Evolutionary conservation across 2,329 filamentous ascomycete genomes (phyloP).

Genomic region (Neofusicoccum laricinum): DNA sequence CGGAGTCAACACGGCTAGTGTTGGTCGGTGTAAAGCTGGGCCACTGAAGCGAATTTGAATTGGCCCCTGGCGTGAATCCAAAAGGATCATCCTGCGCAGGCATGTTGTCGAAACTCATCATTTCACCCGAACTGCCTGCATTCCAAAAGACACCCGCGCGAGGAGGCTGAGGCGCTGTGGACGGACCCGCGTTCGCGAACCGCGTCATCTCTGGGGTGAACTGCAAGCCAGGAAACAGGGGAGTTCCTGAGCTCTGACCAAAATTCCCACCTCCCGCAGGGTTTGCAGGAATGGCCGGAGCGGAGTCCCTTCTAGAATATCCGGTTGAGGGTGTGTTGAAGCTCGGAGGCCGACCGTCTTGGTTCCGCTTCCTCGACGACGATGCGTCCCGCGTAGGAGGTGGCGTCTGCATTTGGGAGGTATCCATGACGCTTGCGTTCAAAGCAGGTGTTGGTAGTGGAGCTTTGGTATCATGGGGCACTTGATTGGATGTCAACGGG

Average conservation of each 20-base stretch:
- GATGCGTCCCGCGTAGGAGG: constrained; percentile 57
- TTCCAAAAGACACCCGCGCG: constrained; percentile 45
- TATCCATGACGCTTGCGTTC: constrained; percentile 30
- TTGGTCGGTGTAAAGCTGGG: background rate
- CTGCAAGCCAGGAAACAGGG: constrained; percentile 52
- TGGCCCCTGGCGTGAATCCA: background rate
- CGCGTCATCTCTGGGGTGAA: constrained; percentile 59
- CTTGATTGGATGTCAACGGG: constrained; percentile 27
- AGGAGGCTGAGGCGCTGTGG: constrained; percentile 56
- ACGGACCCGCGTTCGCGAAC: constrained; percentile 50
- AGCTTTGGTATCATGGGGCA: background rate
- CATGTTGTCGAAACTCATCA: background rate
- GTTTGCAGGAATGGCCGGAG: background rate
- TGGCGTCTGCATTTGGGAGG: constrained; percentile 58
- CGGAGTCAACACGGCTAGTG: background rate
- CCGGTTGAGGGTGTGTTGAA: constrained; percentile 13
- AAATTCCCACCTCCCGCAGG: constrained; percentile 15
- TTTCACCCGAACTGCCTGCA: constrained; percentile 17
- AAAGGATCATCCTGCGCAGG: constrained; percentile 16
- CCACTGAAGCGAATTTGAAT: background rate
- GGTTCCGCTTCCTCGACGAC: constrained; percentile 45
- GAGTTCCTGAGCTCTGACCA: constrained; percentile 30
- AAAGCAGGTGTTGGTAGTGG: background rate
- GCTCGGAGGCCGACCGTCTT: constrained; percentile 17
- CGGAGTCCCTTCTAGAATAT: constrained; percentile 10